A percentile compares a stretch with the other conserved stretches of the same genome.
These are phyloP conservation scores for Smallanthus sonchifolius DNA, from an alignment of 129 eudicot genomes.

Conservation along the genomic window DNA sequence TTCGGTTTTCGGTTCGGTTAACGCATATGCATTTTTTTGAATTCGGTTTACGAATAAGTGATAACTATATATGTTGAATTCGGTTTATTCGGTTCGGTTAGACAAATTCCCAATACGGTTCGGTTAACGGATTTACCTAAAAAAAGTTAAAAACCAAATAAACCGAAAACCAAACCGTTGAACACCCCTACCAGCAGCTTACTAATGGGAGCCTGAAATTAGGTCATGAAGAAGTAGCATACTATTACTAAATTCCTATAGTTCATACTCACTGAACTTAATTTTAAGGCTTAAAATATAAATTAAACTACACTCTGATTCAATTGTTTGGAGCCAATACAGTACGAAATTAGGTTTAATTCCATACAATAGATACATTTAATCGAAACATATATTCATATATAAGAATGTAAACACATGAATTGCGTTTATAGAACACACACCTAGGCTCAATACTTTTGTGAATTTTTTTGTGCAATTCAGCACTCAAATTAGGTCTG, in stretches of 20 bases:
- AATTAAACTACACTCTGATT: background rate
- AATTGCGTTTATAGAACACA: slow-evolving; percentile 4
- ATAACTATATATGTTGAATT: too few relatives aligned
- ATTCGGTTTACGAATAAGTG: too few relatives aligned
- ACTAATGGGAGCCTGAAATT: background rate
- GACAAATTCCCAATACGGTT: too few relatives aligned
- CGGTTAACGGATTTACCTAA: too few relatives aligned
- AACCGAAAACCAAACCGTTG: too few relatives aligned
- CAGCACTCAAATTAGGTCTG: slow-evolving; percentile 52
- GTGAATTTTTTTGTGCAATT: slow-evolving; percentile 56
- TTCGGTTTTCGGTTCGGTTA: too few relatives aligned
- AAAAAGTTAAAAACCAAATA: too few relatives aligned
- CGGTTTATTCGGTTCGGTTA: too few relatives aligned
- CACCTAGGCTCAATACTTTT: slow-evolving; percentile 64
- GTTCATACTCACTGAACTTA: background rate
- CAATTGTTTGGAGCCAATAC: background rate
- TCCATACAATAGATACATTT: background rate
- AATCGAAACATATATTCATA: background rate
- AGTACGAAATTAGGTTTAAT: background rate
- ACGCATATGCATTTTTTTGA: too few relatives aligned
- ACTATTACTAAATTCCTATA: background rate
- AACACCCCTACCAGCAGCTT: background rate
- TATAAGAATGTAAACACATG: background rate
- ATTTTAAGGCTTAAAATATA: background rate
- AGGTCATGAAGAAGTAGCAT: background rate